A percentile compares a stretch with the other conserved stretches of the same genome.
Evolutionary conservation across 164 flowering plant genomes (phyloP).

Genomic region (Magnolia kwangsiensis): DNA sequence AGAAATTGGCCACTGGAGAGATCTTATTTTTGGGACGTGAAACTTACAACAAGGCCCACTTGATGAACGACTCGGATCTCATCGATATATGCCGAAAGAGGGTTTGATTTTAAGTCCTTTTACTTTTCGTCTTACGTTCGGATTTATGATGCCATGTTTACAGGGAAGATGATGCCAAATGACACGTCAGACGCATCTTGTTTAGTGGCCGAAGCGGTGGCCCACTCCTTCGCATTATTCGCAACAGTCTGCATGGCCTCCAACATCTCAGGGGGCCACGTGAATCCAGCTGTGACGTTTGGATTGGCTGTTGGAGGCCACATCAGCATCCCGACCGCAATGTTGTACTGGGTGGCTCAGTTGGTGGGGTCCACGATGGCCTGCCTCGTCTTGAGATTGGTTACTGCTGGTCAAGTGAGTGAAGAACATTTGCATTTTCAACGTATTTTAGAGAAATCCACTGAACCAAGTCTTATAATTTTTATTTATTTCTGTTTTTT

Average conservation of each 20-base stretch:
- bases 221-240: slow-evolving; percentile 57
- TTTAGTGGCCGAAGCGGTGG: slow-evolving; percentile 52
- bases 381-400: slow-evolving; percentile 49
- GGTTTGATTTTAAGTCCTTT: too few relatives aligned
- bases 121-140: too few relatives aligned
- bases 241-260: slow-evolving; percentile 52
- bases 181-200: slow-evolving; percentile 17
- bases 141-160: neutral
- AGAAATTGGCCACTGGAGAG: too few relatives aligned
- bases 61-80: too few relatives aligned
- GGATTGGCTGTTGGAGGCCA: slow-evolving; percentile 75
- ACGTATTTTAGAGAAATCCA: neutral
- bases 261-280: slow-evolving; percentile 70
- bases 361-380: slow-evolving; percentile 65
- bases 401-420: slow-evolving; percentile 50
- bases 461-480: neutral
- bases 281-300: slow-evolving; percentile 87
- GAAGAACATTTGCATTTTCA: neutral
- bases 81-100: too few relatives aligned
- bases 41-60: too few relatives aligned
- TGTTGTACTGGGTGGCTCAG: slow-evolving; percentile 74
- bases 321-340: slow-evolving; percentile 51
- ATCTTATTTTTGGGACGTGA: too few relatives aligned
- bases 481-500: neutral
- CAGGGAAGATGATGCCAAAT: slow-evolving; percentile 50